Conservation (phyloP, 2,329 filamentous ascomycete species). For the Raffaelea ambrosiae region DNA sequence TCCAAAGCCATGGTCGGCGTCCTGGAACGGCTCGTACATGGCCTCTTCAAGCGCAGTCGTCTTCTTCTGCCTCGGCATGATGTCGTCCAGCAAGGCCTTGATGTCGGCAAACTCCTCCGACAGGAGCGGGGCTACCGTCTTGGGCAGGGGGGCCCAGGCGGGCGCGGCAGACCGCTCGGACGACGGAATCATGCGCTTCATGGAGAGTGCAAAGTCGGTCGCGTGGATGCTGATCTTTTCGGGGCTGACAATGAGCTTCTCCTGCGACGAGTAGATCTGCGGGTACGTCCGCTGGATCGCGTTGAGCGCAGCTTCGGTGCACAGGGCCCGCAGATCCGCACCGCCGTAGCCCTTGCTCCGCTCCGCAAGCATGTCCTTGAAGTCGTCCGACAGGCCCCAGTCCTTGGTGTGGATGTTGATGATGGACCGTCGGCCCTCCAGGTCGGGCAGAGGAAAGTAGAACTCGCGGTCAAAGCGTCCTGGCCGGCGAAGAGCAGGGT, state of each 20-base stretch:
- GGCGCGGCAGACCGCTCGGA: slow-evolving; percentile 85
- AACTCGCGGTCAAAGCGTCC: slow-evolving; percentile 97
- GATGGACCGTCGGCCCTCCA: slow-evolving; percentile 72
- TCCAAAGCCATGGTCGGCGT: slow-evolving; percentile 74
- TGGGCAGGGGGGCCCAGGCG: slow-evolving; percentile 71
- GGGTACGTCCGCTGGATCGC: slow-evolving; percentile 92
- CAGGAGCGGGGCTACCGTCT: slow-evolving; percentile 72
- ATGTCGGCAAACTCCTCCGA: slow-evolving; percentile 64
- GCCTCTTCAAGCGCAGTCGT: slow-evolving; percentile 89
- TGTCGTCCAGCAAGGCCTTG: slow-evolving; percentile 58
- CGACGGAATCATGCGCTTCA: slow-evolving; percentile 93
- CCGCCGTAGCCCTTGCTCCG: slow-evolving; percentile 90
- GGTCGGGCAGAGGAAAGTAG: slow-evolving; percentile 87
- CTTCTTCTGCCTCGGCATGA: slow-evolving; percentile 78
- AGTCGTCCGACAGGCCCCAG: slow-evolving; percentile 72
- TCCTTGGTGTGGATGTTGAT: slow-evolving; percentile 92
- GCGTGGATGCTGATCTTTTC: slow-evolving; percentile 77
- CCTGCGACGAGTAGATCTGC: slow-evolving; percentile 85
- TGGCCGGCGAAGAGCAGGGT: slow-evolving; percentile 86
- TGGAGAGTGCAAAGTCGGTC: slow-evolving; percentile 93
- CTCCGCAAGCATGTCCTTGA: slow-evolving; percentile 78
- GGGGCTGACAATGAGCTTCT: slow-evolving; percentile 84
- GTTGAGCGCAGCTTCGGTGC: slow-evolving; percentile 92
- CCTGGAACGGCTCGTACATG: slow-evolving; percentile 78
- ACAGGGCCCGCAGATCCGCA: slow-evolving; percentile 87